Base-by-base conservation (phyloP, 1,284 basidiomycete genomes). In the Fomitiporia mediterranea region DNA sequence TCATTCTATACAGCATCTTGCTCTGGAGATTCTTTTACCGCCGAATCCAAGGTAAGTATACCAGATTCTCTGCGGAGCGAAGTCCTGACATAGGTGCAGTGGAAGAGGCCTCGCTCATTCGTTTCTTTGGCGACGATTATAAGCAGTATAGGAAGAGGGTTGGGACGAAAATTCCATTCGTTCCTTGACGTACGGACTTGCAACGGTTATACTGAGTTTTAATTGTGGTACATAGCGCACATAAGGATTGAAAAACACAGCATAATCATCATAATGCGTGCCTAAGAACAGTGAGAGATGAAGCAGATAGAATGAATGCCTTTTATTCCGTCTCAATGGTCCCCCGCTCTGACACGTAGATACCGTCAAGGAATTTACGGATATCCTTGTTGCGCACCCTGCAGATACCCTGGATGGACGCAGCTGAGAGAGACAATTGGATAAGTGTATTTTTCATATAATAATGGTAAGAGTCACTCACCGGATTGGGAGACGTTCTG, bases 321-420 rank as follows among this genome's bases (percentile, higher is more conserved):
- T 3, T 21, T 27, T 46, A 56, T 30, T 56, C 48, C 39, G 32
- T 19, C 38, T 56, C 59, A 62, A 89, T 79, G 32, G 84, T 83
- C 61, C 81, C 81, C 79, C 86, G 90, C 68, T 88, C 88, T 39
- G 93, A 94, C 63, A 94, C 92, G 72, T 98, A 98, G 78, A 98
- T 86, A 77, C 89, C 89, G 65, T 91, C 89, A 71, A 91, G 76
- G 77, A 91, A 91, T 81, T 96, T 94, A 72, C 92, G 91, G 75
- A 95, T 95, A 81, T 98, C 94, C 81, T 98, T 98, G 86, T 97
- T 94, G 74, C 92, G 89, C 68, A 98, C 94, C 63, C 89, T 84
- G 78, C 92, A 95, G 61, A 89, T 80, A 66, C 94, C 94, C 72
- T 97, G 95, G 72, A 98, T 97, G 44, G 91, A 91, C 51, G 94